Conservation (phyloP, 768 basidiomycete species). For the Tubosaeta brunneosetosa region DNA sequence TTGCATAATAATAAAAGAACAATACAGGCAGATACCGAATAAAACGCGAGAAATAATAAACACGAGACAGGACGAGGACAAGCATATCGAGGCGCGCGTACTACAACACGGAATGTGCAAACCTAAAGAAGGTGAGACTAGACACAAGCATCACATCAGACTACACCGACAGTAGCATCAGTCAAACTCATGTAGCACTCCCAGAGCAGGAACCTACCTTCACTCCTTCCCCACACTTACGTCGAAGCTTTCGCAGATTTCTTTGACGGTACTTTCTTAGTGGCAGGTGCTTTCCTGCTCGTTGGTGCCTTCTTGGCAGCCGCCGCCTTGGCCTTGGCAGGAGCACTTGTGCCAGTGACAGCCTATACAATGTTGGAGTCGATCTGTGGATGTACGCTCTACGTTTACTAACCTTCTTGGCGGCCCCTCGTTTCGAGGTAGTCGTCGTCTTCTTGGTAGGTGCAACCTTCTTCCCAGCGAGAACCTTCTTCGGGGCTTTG, state of each 20-base stretch:
- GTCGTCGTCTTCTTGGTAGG: conserved; percentile 38
- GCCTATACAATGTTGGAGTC: conserved; percentile 33
- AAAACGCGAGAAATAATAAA: conserved; percentile 14
- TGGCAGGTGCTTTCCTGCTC: conserved; percentile 23
- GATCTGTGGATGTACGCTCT: background rate
- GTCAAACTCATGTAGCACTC: background rate
- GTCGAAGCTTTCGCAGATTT: conserved; percentile 16
- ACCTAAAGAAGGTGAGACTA: conserved; percentile 8
- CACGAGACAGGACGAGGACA: conserved; percentile 8
- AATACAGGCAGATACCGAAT: conserved; percentile 29
- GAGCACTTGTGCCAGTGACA: conserved; percentile 45
- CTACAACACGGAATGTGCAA: conserved; percentile 21
- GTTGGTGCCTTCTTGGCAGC: conserved; percentile 32
- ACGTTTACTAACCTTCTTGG: conserved; percentile 53
- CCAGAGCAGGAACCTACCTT: background rate
- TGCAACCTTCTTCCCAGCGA: conserved; percentile 30
- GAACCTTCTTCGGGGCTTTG: conserved; percentile 31
- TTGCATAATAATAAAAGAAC: conserved; percentile 16
- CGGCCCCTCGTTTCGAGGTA: conserved; percentile 46
- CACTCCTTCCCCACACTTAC: conserved; percentile 7
- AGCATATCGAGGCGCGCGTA: conserved; percentile 27
- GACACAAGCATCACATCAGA: background rate
- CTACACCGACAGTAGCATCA: background rate
- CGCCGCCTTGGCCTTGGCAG: conserved; percentile 31
- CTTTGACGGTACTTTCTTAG: conserved; percentile 24